phyloP scores from a whole-genome alignment of 306 rosid genomes.

The Leucaena leucocephala region DNA sequence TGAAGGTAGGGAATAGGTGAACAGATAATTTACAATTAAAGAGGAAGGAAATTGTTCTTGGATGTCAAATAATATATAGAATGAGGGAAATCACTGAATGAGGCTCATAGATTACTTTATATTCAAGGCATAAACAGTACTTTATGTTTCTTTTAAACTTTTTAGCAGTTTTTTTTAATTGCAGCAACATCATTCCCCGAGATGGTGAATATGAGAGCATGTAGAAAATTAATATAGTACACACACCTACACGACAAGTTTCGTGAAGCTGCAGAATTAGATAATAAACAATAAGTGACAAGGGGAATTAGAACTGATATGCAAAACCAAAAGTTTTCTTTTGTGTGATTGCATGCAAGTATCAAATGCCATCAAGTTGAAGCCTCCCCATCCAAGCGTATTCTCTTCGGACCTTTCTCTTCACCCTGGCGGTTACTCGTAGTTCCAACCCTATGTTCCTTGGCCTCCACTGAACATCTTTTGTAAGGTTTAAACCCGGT shows the following conservation, averaged over 20 bases:
- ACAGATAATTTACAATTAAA: neutral
- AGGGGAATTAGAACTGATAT: constrained; percentile 29
- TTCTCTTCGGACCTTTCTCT: constrained; percentile 69
- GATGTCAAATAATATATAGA: constrained; percentile 9
- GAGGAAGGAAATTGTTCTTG: neutral
- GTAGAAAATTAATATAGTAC: constrained; percentile 54
- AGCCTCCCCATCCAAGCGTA: constrained; percentile 68
- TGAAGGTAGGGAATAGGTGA: neutral
- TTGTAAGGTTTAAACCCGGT: constrained; percentile 96
- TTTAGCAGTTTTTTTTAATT: constrained; percentile 41
- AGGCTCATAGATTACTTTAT: constrained; percentile 41
- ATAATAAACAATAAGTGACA: constrained; percentile 8
- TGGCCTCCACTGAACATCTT: constrained; percentile 85
- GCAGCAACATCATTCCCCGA: constrained; percentile 44
- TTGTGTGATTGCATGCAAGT: constrained; percentile 18
- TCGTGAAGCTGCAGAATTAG: constrained; percentile 53
- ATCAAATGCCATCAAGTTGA: constrained; percentile 43
- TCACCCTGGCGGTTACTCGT: constrained; percentile 63
- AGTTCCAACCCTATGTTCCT: constrained; percentile 56
- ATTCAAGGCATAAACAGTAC: constrained; percentile 29
- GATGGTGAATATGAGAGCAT: constrained; percentile 46
- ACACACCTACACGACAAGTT: constrained; percentile 68
- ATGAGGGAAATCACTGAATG: constrained; percentile 15
- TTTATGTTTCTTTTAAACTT: constrained; percentile 37
- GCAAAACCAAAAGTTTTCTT: constrained; percentile 53